Base-by-base conservation (phyloP, 2,329 filamentous ascomycete species). In the Scytalidium sp. region DNA sequence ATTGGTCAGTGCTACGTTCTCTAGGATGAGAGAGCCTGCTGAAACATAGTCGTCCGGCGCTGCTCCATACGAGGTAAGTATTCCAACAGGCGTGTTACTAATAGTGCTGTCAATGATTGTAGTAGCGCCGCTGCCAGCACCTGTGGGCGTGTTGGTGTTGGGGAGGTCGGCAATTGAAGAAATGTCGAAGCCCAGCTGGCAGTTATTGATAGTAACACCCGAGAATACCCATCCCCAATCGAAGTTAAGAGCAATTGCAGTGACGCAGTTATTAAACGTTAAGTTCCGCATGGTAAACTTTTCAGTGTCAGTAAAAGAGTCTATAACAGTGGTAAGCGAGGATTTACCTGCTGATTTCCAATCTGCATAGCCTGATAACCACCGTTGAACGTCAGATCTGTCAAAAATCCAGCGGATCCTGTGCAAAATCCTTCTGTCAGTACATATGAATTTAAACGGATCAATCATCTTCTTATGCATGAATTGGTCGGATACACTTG, bases 1-100 rank as follows among this genome's bases (percentile, higher is more conserved):
- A 45, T 75, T 74, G 59, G 70, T 72, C 70, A 96, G 90, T 70
- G 96, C 89, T 29, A 93, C 87, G 58, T 96, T 96, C 72, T 95
- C 88, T 5, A 97, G 67, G 56, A 95, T 78, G 43, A 96, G 77
- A 6, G 87, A 88, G 54, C 88, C 88, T 62, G 89, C 91, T 59
- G 87, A 87, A 5, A 65, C 65, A 3, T 74, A 75, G 23, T 71
- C 66, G 21, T 69, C 72, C 49, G 78, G 72, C 17, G 83, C 77
- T 45, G 83, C 76, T n/a, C 66, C 65, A 55, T 72, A 72, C 1
- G 71, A 69, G 2, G 78, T 80, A 2, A 69, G 51, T 25, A 85
- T 71, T 22, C 73, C 80, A n/a, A 76, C 68, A 0, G 64, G 57
- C 0, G 74, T 77, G 53, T 79, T 72, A 25, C 58, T 69, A 54